Evolutionary conservation across 2,329 filamentous ascomycete genomes (phyloP), one percentile per base, ranked within the genome.

Genomic region (Penicillium sp.): DNA sequence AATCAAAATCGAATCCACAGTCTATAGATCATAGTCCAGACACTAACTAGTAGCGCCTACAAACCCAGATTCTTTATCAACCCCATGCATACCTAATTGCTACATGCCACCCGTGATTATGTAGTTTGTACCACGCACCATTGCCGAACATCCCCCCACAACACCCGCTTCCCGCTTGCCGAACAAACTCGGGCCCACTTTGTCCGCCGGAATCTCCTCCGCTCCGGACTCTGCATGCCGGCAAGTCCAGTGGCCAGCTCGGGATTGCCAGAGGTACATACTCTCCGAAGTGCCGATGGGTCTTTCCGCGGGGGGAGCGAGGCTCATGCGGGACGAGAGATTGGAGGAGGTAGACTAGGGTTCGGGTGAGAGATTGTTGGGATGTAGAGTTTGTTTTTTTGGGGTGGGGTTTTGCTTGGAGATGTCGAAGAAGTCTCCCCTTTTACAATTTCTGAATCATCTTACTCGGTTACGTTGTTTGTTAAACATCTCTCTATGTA

Each of bases 161-260:
- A 52, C 33, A 55, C 37, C 56, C 56, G 56, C 56, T 11, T 22
- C 22, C 31, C 49, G 54, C 47, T 46, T 49, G 33, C 33, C 18
- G 7, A 22, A 22, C 18, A 19, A 10, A 39, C 11, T 53, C 41
- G 47, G 37, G 24, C 27, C 58, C 61, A 43, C 59, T 56, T 58
- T 61, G 24, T 16, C 54, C 51, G 49, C 43, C 54, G 56, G 60
- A 46, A 50, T 41, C 39, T 11, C 41, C 47, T 49, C 19, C 33
- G 37, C 40, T 62, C 60, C 64, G 62, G 62, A 65, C 14, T 9
- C 47, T 24, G 18, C 31, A 56, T 61, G 60, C 59, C 63, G 61
- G 55, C 14, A 7, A n/a, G 18, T 31, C 6, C 31, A 31, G 6
- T 11, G 14, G 16, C 6, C 44, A 24, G 3, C 6, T 54, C 55